Base-by-base conservation (phyloP, 306 rosid species). In the Notholithocarpus densiflorus region DNA sequence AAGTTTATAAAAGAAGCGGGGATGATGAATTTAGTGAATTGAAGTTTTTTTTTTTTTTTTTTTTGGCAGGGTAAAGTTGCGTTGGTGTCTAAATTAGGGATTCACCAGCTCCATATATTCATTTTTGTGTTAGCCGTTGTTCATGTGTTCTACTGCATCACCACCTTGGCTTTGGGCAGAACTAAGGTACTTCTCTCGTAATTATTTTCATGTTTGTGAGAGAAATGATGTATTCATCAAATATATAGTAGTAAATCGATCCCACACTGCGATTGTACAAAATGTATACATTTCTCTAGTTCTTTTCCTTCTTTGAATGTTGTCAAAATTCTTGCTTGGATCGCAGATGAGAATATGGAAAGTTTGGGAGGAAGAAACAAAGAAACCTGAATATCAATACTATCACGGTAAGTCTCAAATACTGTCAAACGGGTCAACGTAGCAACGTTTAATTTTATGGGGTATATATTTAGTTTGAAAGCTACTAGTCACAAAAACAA, bases 41-140 rank as follows among this genome's bases (percentile, higher is more conserved):
- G 18, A 24, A n/a, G 20, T n/a, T n/a, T n/a, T 19, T 5, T 15
- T 11, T 54, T 68, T 2, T 23, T 8, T 0, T 34, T 34, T 34
- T 6, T 20, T 70, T 84, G 77, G 72, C 81, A 92, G 96, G 87
- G 54, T 19, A 13, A 86, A 88, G 94, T 92, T 14, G 90, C 94
- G 26, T 89, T 92, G 43, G 82, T 94, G 71, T 86, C 98, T 3
- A 89, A 94, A 20, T 92, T 92, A 78, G 98, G 88, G 32, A 88
- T 92, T 82, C 98, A 94, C 76, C 89, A 94, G 88, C 97, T 94
- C 62, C 98, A 94, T 71, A 72, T 92, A 6, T 94, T 94, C 86
- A 92, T 94, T 73, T 92, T 92, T 79, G 87, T 81, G 53, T 68
- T 94, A 10, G 97, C 97, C 11, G 17, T 82, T 56, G 86, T 82